Evolutionary conservation across 495 filamentous ascomycete species (phyloP).

Genomic region (Penicillium paxilli): DNA sequence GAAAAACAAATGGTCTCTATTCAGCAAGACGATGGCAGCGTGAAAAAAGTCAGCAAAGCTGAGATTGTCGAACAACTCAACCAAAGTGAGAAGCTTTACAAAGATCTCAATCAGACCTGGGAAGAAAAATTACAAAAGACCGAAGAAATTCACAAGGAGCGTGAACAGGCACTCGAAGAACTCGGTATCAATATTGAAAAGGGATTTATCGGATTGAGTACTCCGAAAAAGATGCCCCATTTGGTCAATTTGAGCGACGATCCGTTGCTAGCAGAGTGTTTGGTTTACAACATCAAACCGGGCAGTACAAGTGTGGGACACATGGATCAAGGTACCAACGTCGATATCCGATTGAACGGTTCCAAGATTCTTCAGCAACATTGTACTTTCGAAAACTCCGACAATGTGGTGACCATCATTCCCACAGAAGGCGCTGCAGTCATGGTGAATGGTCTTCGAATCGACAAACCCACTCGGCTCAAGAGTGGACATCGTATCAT

Average conservation of each 20-base stretch:
- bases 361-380: conserved; percentile 90
- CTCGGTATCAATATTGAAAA: conserved; percentile 99
- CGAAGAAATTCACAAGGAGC: conserved; percentile 95
- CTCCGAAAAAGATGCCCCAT: conserved; percentile 98
- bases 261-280: conserved; percentile 89
- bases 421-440: conserved; percentile 88
- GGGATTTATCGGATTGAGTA: conserved; percentile 91
- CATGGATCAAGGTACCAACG: conserved; percentile 72
- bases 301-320: conserved; percentile 92
- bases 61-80: conserved; percentile 96
- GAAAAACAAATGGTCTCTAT: conserved; percentile 97
- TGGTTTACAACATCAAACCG: conserved; percentile 98
- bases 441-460: conserved; percentile 94
- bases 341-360: conserved; percentile 92
- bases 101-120: conserved; percentile 98
- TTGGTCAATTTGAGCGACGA: conserved; percentile 97
- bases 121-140: conserved; percentile 95
- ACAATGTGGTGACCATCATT: conserved; percentile 86
- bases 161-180: conserved; percentile 92
- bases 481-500: conserved; percentile 94
- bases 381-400: conserved; percentile 89
- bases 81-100: conserved; percentile 93
- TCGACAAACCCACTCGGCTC: conserved; percentile 78
- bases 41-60: conserved; percentile 97
- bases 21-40: conserved; percentile 74